These are phyloP conservation scores for Elongisporangium undulatum DNA, from an alignment of 352 stramenopile genomes.

Conservation along the genomic window DNA sequence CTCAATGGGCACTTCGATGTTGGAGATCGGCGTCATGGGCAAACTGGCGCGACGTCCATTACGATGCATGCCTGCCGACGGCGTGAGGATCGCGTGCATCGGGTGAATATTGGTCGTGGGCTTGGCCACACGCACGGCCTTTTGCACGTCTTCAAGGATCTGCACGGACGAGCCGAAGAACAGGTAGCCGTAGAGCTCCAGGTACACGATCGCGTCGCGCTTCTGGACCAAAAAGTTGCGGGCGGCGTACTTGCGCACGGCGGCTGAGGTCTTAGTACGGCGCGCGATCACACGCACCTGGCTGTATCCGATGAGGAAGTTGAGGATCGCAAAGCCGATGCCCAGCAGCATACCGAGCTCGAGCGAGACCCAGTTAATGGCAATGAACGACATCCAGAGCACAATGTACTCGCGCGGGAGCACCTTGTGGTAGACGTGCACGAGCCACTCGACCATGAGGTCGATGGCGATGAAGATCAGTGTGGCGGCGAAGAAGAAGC, in stretches of 20 bases:
- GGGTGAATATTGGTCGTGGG: slow-evolving; percentile 14
- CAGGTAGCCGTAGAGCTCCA: slow-evolving; percentile 81
- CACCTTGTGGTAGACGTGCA: slow-evolving; percentile 81
- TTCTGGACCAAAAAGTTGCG: slow-evolving; percentile 60
- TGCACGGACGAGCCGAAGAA: slow-evolving; percentile 86
- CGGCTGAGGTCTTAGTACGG: slow-evolving; percentile 46
- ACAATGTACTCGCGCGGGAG: slow-evolving; percentile 91
- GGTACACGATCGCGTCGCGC: slow-evolving; percentile 65
- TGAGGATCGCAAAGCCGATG: slow-evolving; percentile 85
- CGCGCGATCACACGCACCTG: slow-evolving; percentile 68
- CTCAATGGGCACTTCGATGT: slow-evolving; percentile 50
- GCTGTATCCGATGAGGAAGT: slow-evolving; percentile 80
- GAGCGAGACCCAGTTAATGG: slow-evolving; percentile 94
- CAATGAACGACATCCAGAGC: slow-evolving; percentile 90
- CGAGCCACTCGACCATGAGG: slow-evolving; percentile 97
- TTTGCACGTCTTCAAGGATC: slow-evolving; percentile 78
- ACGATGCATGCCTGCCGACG: not conserved
- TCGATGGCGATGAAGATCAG: slow-evolving; percentile 97
- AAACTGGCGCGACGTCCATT: slow-evolving; percentile 10
- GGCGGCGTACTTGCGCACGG: slow-evolving; percentile 62
- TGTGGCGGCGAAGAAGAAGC: slow-evolving; percentile 97
- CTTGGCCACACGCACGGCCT: slow-evolving; percentile 62
- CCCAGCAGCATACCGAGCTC: slow-evolving; percentile 94
- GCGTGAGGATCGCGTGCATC: not conserved
- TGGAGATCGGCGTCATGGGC: slow-evolving; percentile 46